Evolutionary conservation across 345 rosid species (phyloP).

Genomic region (Salix koriyanagi): DNA sequence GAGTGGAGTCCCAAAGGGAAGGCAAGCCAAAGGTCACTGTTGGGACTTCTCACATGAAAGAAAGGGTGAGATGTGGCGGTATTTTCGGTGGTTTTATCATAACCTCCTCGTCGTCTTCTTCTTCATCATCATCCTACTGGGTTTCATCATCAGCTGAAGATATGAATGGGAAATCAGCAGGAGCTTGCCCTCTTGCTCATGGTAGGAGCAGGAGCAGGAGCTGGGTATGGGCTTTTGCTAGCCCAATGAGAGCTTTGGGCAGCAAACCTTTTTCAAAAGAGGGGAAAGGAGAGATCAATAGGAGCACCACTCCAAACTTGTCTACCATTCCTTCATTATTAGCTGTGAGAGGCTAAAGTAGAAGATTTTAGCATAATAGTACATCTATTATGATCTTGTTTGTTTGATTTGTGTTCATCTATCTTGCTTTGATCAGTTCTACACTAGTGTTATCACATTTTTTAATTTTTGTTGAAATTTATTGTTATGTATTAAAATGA

Average conservation of each 20-base stretch:
- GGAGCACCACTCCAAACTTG: constrained; percentile 45
- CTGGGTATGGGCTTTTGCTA: constrained; percentile 93
- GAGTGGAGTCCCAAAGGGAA: constrained; percentile 97
- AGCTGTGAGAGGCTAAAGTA: constrained; percentile 42
- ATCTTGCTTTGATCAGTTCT: neutral
- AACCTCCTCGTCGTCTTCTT: constrained; percentile 63
- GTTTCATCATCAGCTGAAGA: constrained; percentile 53
- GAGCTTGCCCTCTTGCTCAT: constrained; percentile 27
- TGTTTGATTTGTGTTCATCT: neutral
- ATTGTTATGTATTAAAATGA: neutral
- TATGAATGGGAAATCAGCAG: constrained; percentile 37
- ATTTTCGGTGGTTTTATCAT: constrained; percentile 89
- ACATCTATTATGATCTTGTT: constrained; percentile 13
- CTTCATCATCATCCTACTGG: constrained; percentile 73
- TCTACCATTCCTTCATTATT: constrained; percentile 69
- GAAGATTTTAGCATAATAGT: constrained; percentile 5
- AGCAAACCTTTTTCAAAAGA: constrained; percentile 40
- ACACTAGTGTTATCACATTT: neutral
- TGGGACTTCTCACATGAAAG: constrained; percentile 40
- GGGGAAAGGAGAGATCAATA: constrained; percentile 43
- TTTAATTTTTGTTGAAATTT: neutral
- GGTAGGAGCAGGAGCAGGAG: constrained; percentile 44
- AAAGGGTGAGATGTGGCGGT: constrained; percentile 85
- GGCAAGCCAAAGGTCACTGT: constrained; percentile 36
- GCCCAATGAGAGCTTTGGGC: constrained; percentile 86